Percentiles rank a stretch among this genome's conserved stretches.
These are phyloP conservation scores for Silene uniflora DNA, from an alignment of 148 eudicot species.

Conservation along the genomic window DNA sequence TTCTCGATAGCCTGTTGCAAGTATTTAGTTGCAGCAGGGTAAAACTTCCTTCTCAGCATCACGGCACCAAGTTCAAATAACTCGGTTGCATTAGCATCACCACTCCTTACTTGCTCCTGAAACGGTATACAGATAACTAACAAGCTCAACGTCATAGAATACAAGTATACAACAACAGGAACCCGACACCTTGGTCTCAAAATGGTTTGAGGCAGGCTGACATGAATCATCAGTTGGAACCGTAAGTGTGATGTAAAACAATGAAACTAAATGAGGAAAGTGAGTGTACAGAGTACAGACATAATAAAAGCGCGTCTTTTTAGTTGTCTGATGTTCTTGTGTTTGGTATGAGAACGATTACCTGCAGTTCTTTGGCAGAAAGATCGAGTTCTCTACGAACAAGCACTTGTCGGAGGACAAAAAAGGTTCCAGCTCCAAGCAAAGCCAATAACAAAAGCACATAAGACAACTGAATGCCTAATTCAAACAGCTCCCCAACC, in stretches of 20 bases:
- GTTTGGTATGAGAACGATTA: constrained; percentile 22
- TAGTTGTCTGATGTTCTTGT: no score
- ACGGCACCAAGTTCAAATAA: constrained; percentile 95
- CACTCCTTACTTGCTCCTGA: constrained; percentile 98
- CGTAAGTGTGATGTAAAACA: no score
- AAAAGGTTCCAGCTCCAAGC: constrained; percentile 85
- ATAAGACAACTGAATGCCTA: constrained; percentile 90
- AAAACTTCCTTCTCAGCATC: constrained; percentile 83
- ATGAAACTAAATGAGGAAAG: no score
- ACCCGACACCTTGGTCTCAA: no score
- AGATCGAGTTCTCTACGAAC: constrained; percentile 96
- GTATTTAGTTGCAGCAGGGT: constrained; percentile 82
- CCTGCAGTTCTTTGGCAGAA: constrained; percentile 96
- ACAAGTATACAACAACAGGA: no score
- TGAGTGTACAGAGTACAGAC: no score
- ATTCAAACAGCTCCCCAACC: constrained; percentile 79
- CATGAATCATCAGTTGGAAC: no score
- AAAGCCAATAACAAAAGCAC: constrained; percentile 71
- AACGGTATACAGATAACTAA: constrained; percentile 8
- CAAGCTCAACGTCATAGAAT: no score
- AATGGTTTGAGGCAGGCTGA: no score
- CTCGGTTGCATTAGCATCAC: constrained; percentile 85
- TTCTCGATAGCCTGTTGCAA: constrained; percentile 81
- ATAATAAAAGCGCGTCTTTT: no score
- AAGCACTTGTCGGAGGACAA: constrained; percentile 88